Conservation (phyloP, 1,284 basidiomycete species). For the Boletus smithii region DNA sequence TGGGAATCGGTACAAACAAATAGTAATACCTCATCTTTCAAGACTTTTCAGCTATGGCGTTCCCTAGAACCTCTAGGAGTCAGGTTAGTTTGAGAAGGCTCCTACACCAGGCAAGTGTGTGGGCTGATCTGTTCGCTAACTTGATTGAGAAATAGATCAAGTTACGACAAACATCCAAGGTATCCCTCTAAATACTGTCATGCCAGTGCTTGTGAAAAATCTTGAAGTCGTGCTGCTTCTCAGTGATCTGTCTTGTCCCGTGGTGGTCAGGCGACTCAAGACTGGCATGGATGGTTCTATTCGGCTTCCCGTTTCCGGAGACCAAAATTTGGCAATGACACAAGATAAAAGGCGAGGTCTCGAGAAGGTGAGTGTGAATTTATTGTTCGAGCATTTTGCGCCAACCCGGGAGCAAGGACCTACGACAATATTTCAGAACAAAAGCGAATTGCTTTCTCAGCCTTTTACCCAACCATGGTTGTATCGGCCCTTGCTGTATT, state of each 20-base stretch:
- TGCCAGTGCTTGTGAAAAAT: not conserved
- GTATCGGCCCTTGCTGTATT: not conserved
- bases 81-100: no score
- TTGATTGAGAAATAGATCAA: no score
- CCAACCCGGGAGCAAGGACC: not conserved
- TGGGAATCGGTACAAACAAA: no score
- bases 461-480: not conserved
- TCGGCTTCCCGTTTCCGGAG: slow-evolving; percentile 21
- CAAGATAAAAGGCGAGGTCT: slow-evolving; percentile 4
- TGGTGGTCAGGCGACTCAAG: slow-evolving; percentile 14
- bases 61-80: no score
- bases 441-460: not conserved
- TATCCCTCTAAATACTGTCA: not conserved
- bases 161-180: no score
- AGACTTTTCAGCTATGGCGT: no score
- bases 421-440: not conserved
- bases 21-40: no score
- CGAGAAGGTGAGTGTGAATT: not conserved
- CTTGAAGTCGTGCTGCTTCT: not conserved
- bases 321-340: not conserved
- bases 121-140: no score
- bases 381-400: not conserved
- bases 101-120: no score
- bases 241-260: not conserved
- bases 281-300: not conserved